Evolutionary conservation across 352 stramenopile species (phyloP).

Genomic region (Peronospora belbahrii): DNA sequence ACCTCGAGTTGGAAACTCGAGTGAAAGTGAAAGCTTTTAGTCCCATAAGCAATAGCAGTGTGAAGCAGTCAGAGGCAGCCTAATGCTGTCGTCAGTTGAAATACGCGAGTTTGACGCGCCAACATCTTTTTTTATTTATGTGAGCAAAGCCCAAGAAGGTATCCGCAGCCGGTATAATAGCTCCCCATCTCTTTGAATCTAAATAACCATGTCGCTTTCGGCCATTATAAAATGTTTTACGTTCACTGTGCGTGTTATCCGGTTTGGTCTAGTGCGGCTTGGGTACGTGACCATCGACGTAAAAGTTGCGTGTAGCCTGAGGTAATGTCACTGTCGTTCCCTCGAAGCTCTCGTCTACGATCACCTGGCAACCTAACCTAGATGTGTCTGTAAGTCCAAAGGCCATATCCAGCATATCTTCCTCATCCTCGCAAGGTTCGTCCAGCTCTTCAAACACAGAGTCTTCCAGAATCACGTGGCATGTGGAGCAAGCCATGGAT

Average conservation of each 20-base stretch:
- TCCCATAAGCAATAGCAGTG: background rate
- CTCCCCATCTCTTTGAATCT: slow-evolving; percentile 14
- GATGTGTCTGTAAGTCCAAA: slow-evolving; percentile 95
- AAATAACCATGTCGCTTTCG: slow-evolving; percentile 23
- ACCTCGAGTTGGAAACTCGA: slow-evolving; percentile 10
- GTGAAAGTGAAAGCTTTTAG: slow-evolving; percentile 10
- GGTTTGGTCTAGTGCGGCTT: slow-evolving; percentile 85
- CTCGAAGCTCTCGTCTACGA: slow-evolving; percentile 89
- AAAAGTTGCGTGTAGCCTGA: slow-evolving; percentile 97
- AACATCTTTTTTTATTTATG: slow-evolving; percentile 32
- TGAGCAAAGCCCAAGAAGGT: slow-evolving; percentile 6
- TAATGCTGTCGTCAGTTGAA: too few relatives aligned
- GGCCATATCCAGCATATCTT: slow-evolving; percentile 99
- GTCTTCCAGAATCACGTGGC: slow-evolving; percentile 94
- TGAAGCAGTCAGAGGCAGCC: slow-evolving; percentile 9
- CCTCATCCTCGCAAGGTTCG: slow-evolving; percentile 93
- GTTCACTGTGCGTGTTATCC: background rate
- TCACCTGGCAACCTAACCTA: slow-evolving; percentile 87
- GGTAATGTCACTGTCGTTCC: slow-evolving; percentile 88
- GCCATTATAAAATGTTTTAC: slow-evolving; percentile 2
- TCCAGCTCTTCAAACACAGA: slow-evolving; percentile 89
- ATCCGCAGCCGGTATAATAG: slow-evolving; percentile 1
- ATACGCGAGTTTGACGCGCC: slow-evolving; percentile 8
- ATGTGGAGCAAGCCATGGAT: slow-evolving; percentile 97
- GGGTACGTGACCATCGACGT: slow-evolving; percentile 97